Base-by-base conservation (phyloP, 441 rosid genomes). In the Arabidopsis hybrid region DNA sequence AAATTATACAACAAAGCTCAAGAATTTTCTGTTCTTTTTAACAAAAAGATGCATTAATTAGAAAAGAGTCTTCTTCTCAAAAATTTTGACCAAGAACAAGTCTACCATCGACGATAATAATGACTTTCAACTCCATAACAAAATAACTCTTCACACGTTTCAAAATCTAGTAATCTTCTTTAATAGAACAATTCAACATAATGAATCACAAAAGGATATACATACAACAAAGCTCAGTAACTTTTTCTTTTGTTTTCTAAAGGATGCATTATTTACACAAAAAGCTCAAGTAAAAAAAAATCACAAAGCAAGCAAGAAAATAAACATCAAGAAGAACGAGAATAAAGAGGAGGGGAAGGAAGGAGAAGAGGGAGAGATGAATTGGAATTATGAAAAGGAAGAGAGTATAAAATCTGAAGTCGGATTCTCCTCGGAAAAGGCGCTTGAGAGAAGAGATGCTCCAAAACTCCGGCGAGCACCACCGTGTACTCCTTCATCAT, bases 351-450 rank as follows among this genome's bases (percentile, higher is more conserved):
- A 17, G 68, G 71, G 69, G 75, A 32, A 67, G 60, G 72, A 51
- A 47, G 71, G 43, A 59, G 80, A 36, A 11, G 80, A 60, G 67
- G 75, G 26, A 63, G 69, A 68, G 60, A 38, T 62, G 74, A 16
- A 45, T 57, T 21, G 55, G 77, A 7, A 50, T 83, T 51, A 18
- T 85, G 74, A 40, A 72, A 90, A 14, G 93, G 93, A 70, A 91
- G 98, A 74, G 80, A 84, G 10, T 83, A 84, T 13, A 89, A 80
- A 62, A 93, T 86, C 43, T 83, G 97, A 59, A 89, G 86, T 5
- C 95, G 91, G 71, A 91, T 68, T 40, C 97, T 80, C 58, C 93
- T 43, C 1, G 98, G 96, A 40, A 89, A 85, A 52, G 96, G 98
- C 8, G 87, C 95, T 9, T 74, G 88, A 34, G 76, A 74, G 45